phyloP scores from a whole-genome alignment of 1,284 basidiomycete species.

The Phlebopus sp. region DNA sequence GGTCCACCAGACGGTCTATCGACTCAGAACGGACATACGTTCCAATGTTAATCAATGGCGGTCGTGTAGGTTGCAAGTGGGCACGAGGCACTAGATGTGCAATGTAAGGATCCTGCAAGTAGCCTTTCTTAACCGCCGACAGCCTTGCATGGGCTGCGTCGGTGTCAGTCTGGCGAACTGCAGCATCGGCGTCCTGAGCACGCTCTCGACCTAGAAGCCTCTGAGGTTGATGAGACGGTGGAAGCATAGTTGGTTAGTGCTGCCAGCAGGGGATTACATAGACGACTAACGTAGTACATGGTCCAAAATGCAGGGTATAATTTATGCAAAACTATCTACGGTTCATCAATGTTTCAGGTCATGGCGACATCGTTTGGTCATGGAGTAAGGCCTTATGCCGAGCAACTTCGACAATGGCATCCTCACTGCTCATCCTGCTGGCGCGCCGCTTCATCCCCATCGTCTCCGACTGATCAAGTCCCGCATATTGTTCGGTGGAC shows the following conservation, averaged over 20 bases:
- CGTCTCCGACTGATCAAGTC: not conserved
- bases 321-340: no score
- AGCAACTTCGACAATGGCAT: not conserved
- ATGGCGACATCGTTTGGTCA: constrained; percentile 4
- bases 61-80: constrained; percentile 59
- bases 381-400: not conserved
- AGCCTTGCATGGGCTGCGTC: constrained; percentile 77
- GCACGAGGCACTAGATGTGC: constrained; percentile 61
- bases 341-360: not conserved
- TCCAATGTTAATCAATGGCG: constrained; percentile 93
- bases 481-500: not conserved
- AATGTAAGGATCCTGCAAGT: constrained; percentile 74
- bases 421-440: not conserved
- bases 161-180: constrained; percentile 68
- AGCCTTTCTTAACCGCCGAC: constrained; percentile 76
- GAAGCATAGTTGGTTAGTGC: not conserved
- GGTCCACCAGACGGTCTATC: constrained; percentile 76
- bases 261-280: not conserved
- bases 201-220: constrained; percentile 15
- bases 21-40: constrained; percentile 84
- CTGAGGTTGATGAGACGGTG: constrained; percentile 12
- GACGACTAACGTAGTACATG: no score
- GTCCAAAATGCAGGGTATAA: no score
- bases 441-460: not conserved
- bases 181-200: constrained; percentile 42